Evolutionary conservation across 176 grass and related monocot species (phyloP).

Genomic region (Aegilops sharonensis): DNA sequence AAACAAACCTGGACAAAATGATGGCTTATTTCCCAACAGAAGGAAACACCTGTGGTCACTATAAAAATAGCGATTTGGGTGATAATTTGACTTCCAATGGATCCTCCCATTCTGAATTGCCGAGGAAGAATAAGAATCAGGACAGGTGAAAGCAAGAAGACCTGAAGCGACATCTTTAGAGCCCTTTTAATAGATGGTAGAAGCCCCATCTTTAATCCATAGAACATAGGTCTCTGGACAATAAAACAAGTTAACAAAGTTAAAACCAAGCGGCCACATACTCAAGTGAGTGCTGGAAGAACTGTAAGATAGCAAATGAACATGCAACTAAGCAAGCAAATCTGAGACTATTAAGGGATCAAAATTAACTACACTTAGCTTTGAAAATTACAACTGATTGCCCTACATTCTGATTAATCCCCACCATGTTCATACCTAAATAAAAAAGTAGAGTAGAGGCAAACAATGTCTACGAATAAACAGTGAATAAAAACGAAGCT

Average conservation of each 20-base stretch:
- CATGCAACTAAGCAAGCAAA: not conserved
- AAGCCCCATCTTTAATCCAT: constrained; percentile 88
- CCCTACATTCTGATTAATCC: not conserved
- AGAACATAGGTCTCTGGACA: constrained; percentile 85
- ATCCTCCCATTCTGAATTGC: constrained; percentile 56
- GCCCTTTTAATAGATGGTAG: constrained; percentile 62
- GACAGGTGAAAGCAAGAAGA: constrained; percentile 47
- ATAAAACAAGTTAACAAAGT: constrained; percentile 15
- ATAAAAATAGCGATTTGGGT: constrained; percentile 61
- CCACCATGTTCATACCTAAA: not conserved
- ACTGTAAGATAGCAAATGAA: not conserved
- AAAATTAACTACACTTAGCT: constrained; percentile 21
- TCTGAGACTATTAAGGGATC: not conserved
- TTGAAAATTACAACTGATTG: not conserved
- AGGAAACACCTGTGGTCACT: constrained; percentile 43
- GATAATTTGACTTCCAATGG: constrained; percentile 48
- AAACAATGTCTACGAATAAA: not conserved
- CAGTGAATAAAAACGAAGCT: not conserved
- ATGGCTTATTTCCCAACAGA: constrained; percentile 91
- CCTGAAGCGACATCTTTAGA: constrained; percentile 65
- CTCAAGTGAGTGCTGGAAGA: not conserved
- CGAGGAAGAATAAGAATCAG: constrained; percentile 50
- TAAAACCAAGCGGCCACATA: not conserved
- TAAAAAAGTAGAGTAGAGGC: not conserved
- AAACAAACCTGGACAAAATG: constrained; percentile 83